Evolutionary conservation across 805 yeast species (phyloP).

Genomic region (Torulaspora maleeae): DNA sequence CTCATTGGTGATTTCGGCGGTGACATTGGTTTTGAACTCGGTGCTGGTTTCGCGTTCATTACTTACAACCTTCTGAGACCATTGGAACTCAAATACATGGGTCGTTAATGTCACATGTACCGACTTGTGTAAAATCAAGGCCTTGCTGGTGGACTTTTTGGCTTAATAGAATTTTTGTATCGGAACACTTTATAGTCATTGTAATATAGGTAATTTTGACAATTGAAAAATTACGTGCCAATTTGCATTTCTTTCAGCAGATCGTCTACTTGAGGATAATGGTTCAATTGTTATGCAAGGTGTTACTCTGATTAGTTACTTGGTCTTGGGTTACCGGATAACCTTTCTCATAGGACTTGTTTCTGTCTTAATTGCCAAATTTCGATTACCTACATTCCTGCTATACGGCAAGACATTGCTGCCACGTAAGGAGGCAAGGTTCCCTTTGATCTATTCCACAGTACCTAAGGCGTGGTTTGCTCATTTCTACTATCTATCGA

Average conservation of each 20-base stretch:
- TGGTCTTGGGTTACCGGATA: constrained; percentile 6
- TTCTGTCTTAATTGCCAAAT: constrained; percentile 36
- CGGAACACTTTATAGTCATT: not conserved
- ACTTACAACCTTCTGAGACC: constrained; percentile 59
- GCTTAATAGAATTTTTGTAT: not conserved
- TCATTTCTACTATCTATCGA: constrained; percentile 55
- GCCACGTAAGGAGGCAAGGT: constrained; percentile 6
- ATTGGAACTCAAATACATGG: constrained; percentile 63
- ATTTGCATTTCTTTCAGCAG: not conserved
- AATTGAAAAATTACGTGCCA: not conserved
- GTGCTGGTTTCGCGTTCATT: constrained; percentile 60
- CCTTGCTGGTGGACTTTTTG: not conserved
- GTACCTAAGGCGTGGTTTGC: constrained; percentile 61
- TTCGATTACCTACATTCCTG: constrained; percentile 35
- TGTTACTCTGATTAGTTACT: not conserved
- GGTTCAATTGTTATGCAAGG: not conserved
- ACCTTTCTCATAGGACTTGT: constrained; percentile 20
- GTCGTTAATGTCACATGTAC: constrained; percentile 30
- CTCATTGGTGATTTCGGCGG: constrained; percentile 47
- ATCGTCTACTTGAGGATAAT: not conserved
- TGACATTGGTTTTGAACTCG: constrained; percentile 83
- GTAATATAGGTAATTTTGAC: not conserved
- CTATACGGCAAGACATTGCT: constrained; percentile 45
- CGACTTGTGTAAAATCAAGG: not conserved
- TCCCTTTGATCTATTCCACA: constrained; percentile 33